Evolutionary conservation across 345 rosid species (phyloP), one percentile per base, ranked within the genome.

Genomic region (Lepidium didymum): DNA sequence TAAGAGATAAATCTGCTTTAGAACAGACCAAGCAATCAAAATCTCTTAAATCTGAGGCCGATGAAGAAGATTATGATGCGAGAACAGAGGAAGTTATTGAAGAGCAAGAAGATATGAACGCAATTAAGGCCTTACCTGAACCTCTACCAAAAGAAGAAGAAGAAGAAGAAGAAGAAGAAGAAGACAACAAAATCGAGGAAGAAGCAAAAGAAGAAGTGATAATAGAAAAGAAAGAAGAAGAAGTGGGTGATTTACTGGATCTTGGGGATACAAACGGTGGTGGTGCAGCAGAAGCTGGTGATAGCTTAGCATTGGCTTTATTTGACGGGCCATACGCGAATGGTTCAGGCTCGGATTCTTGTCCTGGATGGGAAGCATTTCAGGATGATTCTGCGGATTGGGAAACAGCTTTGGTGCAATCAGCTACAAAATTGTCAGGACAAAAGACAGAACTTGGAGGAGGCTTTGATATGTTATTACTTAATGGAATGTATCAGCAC

Each of bases 401-500:
- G 96, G 97, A 90, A 56, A 79, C 86, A 15, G 77, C 94, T 12
- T 76, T 90, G 58, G 87, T 93, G 55, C 86, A 87, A 64, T 73
- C 97, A 13, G 83, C 83, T 5, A 83, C 90, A 56, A 75, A 67
- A 34, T 62, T 93, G 59, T 64, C 81, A 0, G 62, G 45, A 36
- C 86, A 82, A 51, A 61, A 63, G 67, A 53, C 69, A 0, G 64
- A 73, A 36, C 75, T 77, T 8, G 70, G 77, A 44, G 81, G 81
- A 9, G 81, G 81, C 31, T 77, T 77, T 55, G 81, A 77, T 62
- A 73, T 68, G 77, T 44, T 77, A 45, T 38, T 77, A 35, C 81
- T 77, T 23, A 74, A 77, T 34, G 81, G 81, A 56, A 77, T 77
- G 81, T 77, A 77, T 50, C 81, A 77, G 25, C 74, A 77, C 18